Evolutionary conservation across 2,329 filamentous ascomycete genomes (phyloP), one percentile per base, ranked within the genome.

Genomic region (Leptographium galeiforme): DNA sequence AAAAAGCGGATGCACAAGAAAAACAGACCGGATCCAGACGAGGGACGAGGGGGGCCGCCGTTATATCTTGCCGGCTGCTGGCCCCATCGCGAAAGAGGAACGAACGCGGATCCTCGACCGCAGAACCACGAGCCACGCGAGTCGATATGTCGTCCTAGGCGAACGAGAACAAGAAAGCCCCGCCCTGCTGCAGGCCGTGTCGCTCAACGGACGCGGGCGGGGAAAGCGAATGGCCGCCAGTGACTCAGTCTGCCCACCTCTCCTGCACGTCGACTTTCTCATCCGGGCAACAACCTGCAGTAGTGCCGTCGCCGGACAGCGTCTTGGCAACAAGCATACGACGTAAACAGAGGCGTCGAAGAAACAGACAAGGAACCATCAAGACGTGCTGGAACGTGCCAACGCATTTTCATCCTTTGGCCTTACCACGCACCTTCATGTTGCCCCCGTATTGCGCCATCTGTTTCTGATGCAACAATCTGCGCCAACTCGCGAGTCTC

Each of bases 211-310:
- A 56, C 53, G 55, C 45, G 57, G 55, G 49, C 32, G 51, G 51
- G 43, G 51, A 56, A 54, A 63, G 60, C 55, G 63, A 66, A 55
- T 66, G 64, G 64, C 51, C 46, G 51, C 49, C 58, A 56, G 61
- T 66, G 64, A 66, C 58, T 66, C 63, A 66, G 55, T 56, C 60
- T 13, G 45, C 25, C 48, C 48, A 49, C 19, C n/a, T 49, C 34
- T n/a, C 18, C 48, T 49, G 48, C 48, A 49, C 36, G 18, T 39
- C 19, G 25, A n/a, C 16, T 16, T 32, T 32, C 25, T 41, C 13
- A n/a, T 45, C 12, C 19, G 25, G 12, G 13, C 25, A 45, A 32
- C 12, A 33, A n/a, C 46, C 33, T 48, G 46, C 46, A 48, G 33
- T 48, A 48, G 46, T 16, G 34, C n/a, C 13, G 18, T 10, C 7